phyloP scores from a whole-genome alignment of 164 flowering plant genomes.

The Cinnamomum chago region DNA sequence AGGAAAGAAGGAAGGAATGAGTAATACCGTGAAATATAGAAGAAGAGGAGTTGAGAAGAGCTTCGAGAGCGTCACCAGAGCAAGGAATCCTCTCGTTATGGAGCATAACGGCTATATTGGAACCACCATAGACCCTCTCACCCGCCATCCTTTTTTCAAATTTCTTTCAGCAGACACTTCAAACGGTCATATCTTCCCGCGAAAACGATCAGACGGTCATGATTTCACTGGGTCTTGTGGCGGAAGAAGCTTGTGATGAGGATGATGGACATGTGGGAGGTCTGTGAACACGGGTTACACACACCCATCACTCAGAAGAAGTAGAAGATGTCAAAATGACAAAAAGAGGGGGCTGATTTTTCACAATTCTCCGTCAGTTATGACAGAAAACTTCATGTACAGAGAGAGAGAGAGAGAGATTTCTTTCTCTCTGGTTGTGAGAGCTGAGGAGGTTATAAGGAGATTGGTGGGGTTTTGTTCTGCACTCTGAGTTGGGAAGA shows the following conservation, averaged over 20 bases:
- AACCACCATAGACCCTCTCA: constrained; percentile 28
- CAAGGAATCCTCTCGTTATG: constrained; percentile 32
- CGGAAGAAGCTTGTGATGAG: constrained; percentile 96
- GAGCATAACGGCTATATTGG: constrained; percentile 30
- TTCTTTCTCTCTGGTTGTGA: neutral
- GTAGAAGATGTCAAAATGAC: neutral
- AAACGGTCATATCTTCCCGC: neutral
- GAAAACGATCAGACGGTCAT: constrained; percentile 1
- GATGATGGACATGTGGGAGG: constrained; percentile 75
- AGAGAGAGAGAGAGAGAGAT: constrained; percentile 7
- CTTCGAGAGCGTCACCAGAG: constrained; percentile 39
- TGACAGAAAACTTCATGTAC: constrained; percentile 1
- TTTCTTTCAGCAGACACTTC: neutral
- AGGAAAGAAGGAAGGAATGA: neutral
- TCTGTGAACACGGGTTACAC: constrained; percentile 56
- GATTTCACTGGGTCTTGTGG: constrained; percentile 34
- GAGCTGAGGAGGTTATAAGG: constrained; percentile 1
- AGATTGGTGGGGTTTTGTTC: neutral
- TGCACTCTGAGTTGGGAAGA: neutral
- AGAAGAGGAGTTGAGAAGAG: constrained; percentile 49
- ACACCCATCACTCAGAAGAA: constrained; percentile 64
- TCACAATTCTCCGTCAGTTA: constrained; percentile 1
- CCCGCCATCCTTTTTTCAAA: constrained; percentile 36
- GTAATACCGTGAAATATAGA: constrained; percentile 37
- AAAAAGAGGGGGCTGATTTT: neutral